Evolutionary conservation across 2,329 filamentous ascomycete genomes (phyloP), one percentile per base, ranked within the genome.

Genomic region (Apiospora phragmitis): DNA sequence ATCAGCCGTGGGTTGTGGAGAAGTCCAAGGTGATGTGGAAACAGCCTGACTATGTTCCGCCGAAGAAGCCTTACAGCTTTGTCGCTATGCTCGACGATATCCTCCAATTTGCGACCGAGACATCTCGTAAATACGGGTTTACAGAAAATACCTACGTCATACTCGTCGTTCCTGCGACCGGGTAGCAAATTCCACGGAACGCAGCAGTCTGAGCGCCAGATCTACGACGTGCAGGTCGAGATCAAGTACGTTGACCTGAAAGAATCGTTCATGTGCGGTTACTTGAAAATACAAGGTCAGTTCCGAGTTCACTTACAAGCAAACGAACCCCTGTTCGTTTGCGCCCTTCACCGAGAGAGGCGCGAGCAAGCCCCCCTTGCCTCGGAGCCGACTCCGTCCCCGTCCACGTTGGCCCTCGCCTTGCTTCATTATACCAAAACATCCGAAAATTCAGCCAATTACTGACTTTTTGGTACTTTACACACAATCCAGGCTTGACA

Each of bases 171-270:
- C 80, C 85, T 99, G 70, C 92, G 94, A 65, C 90, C 95, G 2
- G 95, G 95, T n/a, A 97, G 94, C 82, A 93, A 90, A 76, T 99
- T 98, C 79, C 88, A 89, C 71, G 96, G 96, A 70, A 97, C 93
- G 18, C 96, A 99, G 78, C 93, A 95, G 79, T 98, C 95, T 2
- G 95, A 98, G 79, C 90, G 93, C 71, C 94, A 97, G 79, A 89
- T 93, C 12, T 99, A 99, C 80, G 94, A 97, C 73, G 96, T 99
- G 0, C 93, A 98, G 77, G 96, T 99, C 2, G 95, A 98, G 79
- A 94, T 99, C 75, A 97, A 98, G 82, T 92, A 98, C 82, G 94
- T 98, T 59, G 94, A 98, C 79, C 92, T 98, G 88, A 89, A 91
- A 69, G 94, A 98, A 80, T 98, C 95, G 7, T 98, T 95, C 77